Percentiles rank a stretch among this genome's conserved stretches.
phyloP scores from a whole-genome alignment of 495 filamentous ascomycete genomes.

The Friedmanniomyces simplex region DNA sequence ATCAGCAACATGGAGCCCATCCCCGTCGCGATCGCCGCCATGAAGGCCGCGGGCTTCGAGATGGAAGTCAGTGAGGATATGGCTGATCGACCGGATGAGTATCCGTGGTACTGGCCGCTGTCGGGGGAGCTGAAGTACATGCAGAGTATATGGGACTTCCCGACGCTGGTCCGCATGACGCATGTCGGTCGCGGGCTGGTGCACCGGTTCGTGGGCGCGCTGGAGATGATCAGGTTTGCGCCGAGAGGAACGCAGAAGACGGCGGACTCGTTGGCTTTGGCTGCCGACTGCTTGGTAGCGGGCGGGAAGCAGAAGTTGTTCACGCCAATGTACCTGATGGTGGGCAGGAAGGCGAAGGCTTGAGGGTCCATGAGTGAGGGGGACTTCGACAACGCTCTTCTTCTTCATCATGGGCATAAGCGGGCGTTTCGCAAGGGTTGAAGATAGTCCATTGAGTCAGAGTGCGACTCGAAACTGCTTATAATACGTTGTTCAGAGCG shows the following conservation, averaged over 20 bases:
- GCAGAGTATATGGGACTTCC: slow-evolving; percentile 64
- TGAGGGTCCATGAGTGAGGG: too few relatives aligned
- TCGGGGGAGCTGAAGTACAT: slow-evolving; percentile 75
- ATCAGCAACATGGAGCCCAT: slow-evolving; percentile 98
- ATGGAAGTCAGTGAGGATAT: slow-evolving; percentile 82
- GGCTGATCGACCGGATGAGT: slow-evolving; percentile 62
- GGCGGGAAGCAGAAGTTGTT: slow-evolving; percentile 90
- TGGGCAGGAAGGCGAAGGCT: slow-evolving; percentile 67
- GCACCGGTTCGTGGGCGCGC: slow-evolving; percentile 67
- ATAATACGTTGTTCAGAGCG: too few relatives aligned
- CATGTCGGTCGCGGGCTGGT: slow-evolving; percentile 63
- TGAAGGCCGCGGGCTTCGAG: slow-evolving; percentile 83
- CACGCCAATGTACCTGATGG: slow-evolving; percentile 99
- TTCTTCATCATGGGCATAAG: too few relatives aligned
- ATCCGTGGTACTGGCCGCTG: slow-evolving; percentile 95
- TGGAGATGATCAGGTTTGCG: slow-evolving; percentile 66
- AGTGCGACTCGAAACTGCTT: too few relatives aligned
- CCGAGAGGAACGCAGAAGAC: slow-evolving; percentile 90
- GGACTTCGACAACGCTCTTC: too few relatives aligned
- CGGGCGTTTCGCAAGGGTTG: too few relatives aligned
- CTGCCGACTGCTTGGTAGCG: slow-evolving; percentile 78
- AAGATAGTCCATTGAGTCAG: too few relatives aligned
- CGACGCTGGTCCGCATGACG: slow-evolving; percentile 86
- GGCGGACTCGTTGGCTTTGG: slow-evolving; percentile 73
- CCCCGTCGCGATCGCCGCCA: slow-evolving; percentile 69